Evolutionary conservation across 1,139 yeast genomes (phyloP).

Genomic region (Saccharomyces hybrid): DNA sequence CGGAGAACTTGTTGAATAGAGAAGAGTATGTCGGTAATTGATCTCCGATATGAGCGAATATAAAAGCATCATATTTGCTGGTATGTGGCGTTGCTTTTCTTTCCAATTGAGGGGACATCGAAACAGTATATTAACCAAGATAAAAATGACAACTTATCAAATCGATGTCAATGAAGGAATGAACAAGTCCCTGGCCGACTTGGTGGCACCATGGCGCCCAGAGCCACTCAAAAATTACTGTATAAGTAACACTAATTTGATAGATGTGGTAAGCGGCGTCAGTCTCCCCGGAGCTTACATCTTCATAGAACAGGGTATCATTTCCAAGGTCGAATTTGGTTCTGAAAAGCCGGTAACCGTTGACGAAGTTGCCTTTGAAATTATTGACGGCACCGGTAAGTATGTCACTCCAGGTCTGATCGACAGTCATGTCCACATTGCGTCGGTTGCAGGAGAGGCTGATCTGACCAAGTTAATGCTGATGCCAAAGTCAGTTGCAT

Average conservation of each 20-base stretch:
- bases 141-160: background rate
- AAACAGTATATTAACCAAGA: background rate
- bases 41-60: background rate
- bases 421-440: conserved; percentile 6
- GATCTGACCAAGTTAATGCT: conserved; percentile 2
- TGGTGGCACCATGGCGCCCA: background rate
- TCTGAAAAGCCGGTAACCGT: background rate
- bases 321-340: background rate
- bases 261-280: background rate
- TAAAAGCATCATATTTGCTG: background rate
- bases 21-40: background rate
- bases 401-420: conserved; percentile 5
- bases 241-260: background rate
- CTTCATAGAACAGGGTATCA: background rate
- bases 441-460: conserved; percentile 5
- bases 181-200: background rate
- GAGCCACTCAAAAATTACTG: background rate
- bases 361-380: background rate
- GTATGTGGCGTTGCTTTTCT: background rate
- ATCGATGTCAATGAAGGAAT: background rate
- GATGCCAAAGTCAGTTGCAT: conserved; percentile 5
- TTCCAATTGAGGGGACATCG: background rate
- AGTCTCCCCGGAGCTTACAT: background rate
- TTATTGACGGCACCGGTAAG: conserved; percentile 3
- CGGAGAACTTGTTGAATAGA: background rate